These are phyloP conservation scores for Medicago arabica DNA, from an alignment of 306 rosid genomes.

Conservation along the genomic window DNA sequence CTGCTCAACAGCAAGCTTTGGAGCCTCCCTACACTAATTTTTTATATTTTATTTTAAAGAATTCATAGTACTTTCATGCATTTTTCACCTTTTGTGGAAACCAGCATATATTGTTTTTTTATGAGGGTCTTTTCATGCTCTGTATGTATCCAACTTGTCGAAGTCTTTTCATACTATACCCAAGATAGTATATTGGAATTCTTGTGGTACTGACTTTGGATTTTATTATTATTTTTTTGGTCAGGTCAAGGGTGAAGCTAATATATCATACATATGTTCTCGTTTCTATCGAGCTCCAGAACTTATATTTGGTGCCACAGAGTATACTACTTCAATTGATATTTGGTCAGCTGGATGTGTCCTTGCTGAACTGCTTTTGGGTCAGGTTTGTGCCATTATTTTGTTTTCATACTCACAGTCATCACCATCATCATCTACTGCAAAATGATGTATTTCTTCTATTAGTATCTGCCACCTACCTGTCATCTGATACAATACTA, in stretches of 20 bases:
- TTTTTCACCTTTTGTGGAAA: no score
- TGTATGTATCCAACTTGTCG: constrained; percentile 8
- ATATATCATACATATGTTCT: constrained; percentile 93
- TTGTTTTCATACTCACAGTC: not conserved
- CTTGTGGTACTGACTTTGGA: constrained; percentile 28
- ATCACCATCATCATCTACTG: constrained; percentile 8
- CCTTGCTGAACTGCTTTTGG: constrained; percentile 97
- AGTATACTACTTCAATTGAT: constrained; percentile 93
- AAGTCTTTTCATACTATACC: constrained; percentile 8
- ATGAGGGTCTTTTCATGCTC: not conserved
- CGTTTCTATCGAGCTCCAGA: constrained; percentile 98
- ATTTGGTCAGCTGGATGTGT: constrained; percentile 99
- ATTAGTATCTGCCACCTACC: constrained; percentile 1
- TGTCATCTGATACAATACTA: constrained; percentile 28
- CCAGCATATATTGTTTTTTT: no score
- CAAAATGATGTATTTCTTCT: constrained; percentile 18
- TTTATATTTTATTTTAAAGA: no score
- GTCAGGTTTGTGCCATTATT: constrained; percentile 68
- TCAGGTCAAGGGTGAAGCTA: constrained; percentile 92
- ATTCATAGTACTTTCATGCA: no score
- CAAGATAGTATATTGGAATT: not conserved
- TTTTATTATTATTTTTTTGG: constrained; percentile 38
- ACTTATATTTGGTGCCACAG: constrained; percentile 96
- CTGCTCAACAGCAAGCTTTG: no score
- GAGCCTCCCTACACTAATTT: no score